Evolutionary conservation across 345 rosid species (phyloP).

Genomic region (Pugionium dolabratum): DNA sequence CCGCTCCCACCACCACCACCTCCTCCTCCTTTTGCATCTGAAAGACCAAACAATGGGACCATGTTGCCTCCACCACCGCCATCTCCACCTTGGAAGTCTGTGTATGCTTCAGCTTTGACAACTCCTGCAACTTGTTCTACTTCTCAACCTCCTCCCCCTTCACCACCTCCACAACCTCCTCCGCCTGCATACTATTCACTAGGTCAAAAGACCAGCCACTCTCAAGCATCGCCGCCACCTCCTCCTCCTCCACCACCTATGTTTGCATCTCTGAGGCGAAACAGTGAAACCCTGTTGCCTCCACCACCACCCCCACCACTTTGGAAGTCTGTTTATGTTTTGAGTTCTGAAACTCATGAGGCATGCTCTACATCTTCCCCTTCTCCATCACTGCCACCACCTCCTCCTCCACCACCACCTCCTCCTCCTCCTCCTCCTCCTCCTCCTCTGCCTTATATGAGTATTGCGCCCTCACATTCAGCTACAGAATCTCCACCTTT

Average conservation of each 20-base stretch:
- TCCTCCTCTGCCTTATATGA: conserved; percentile 31
- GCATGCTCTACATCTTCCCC: conserved; percentile 27
- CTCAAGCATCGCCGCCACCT: conserved; percentile 29
- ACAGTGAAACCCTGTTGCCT: conserved; percentile 44
- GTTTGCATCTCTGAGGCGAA: conserved; percentile 37
- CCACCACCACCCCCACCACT: conserved; percentile 60
- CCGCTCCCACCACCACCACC: conserved; percentile 30
- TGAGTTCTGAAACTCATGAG: conserved; percentile 27
- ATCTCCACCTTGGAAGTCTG: conserved; percentile 43
- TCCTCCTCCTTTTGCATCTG: conserved; percentile 23
- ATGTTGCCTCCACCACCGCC: conserved; percentile 7
- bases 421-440: conserved; percentile 25
- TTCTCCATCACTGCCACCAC: conserved; percentile 8
- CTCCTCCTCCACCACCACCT: conserved; percentile 39
- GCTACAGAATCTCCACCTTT: too few relatives aligned
- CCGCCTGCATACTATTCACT: conserved; percentile 31
- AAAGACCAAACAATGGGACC: background rate
- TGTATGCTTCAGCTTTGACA: conserved; percentile 35
- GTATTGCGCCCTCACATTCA: conserved; percentile 20
- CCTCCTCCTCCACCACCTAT: conserved; percentile 54
- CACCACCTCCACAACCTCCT: conserved; percentile 42
- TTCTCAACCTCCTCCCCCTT: conserved; percentile 32
- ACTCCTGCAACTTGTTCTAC: conserved; percentile 32
- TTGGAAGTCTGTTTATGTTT: conserved; percentile 54
- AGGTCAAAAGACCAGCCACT: conserved; percentile 32